Evolutionary conservation across 352 stramenopile species (phyloP), one percentile per base, ranked within the genome.

Genomic region (Phytophthora citricola): DNA sequence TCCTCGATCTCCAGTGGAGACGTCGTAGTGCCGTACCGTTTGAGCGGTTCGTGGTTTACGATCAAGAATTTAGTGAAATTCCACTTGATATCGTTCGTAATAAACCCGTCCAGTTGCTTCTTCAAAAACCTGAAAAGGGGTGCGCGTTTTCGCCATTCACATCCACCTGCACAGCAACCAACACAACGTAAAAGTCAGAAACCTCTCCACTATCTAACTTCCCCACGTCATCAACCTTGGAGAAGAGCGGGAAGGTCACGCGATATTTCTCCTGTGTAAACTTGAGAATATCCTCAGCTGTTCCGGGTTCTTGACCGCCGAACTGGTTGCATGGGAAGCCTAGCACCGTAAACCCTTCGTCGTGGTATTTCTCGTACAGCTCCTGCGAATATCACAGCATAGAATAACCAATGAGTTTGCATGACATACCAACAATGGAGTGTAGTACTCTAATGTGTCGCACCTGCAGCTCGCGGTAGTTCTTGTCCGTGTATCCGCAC

Each of bases 291-390:
- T 94, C 75, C 6, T 75, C 63, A 8, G 88, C 50, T 1, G 69
- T 80, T 29, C 85, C 76, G 5, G 90, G 84, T 73, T 99, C 94
- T 72, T 98, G 93, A 9, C 76, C 57, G 15, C 93, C 94, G 74
- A 99, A 99, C 71, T 99, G 96, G 77, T 99, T 98, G 86, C 96
- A 98, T 6, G 96, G 96, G 78, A 99, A 98, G 17, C 81, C 93
- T 34, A 98, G 71, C 65, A 98, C 93, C 69, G 87, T 85, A 39
- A 98, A 80, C 1, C 87, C 87, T 41, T 78, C 52, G 26, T 74
- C 50, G 45, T 90, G 76, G 62, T 95, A 91, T 64, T 90, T 91
- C 7, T 90, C 81, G 41, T 93, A 92, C 41, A 93, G 57, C 49
- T 69, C 62, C 86, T 94, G 58, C 3, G 40, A 32, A 24, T 43